phyloP scores from a whole-genome alignment of 108 stramenopile genomes.

The Fragilaria crotonensis region DNA sequence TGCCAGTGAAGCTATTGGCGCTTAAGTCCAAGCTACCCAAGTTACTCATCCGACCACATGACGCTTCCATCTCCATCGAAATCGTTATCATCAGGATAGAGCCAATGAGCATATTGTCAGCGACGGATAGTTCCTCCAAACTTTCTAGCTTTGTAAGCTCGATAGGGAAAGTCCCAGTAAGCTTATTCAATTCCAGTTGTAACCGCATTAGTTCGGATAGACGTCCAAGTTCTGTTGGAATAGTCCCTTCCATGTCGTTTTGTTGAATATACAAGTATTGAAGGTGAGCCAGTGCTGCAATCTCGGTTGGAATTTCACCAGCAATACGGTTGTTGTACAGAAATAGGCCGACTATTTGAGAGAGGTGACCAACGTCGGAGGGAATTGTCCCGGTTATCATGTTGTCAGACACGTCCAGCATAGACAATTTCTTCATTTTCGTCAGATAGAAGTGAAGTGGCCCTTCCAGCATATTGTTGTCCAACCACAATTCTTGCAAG shows the following conservation, averaged over 20 bases:
- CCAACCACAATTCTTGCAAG: constrained; percentile 3
- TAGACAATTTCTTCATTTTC: background rate
- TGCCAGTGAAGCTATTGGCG: too few species aligned
- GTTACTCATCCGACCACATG: too few species aligned
- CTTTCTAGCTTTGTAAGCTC: background rate
- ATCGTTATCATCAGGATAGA: constrained; percentile 12
- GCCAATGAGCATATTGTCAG: too few species aligned
- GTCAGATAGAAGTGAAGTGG: background rate
- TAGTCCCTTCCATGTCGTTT: constrained; percentile 6
- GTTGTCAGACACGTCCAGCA: constrained; percentile 1
- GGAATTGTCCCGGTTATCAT: constrained; percentile 32
- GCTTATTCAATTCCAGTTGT: background rate
- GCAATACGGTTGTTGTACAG: constrained; percentile 20
- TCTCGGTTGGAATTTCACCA: background rate
- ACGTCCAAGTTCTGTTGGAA: constrained; percentile 17
- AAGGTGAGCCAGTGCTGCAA: background rate
- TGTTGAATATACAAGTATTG: background rate
- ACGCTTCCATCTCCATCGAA: too few species aligned
- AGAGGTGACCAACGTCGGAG: constrained; percentile 15
- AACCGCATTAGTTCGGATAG: background rate
- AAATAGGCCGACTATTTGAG: constrained; percentile 12
- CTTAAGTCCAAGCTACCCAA: too few species aligned
- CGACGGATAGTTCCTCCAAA: constrained; percentile 5
- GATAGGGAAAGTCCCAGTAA: constrained; percentile 42
- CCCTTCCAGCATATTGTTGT: background rate